Evolutionary conservation across 169 alveolate species (phyloP).

Genomic region (Neospora caninum): DNA sequence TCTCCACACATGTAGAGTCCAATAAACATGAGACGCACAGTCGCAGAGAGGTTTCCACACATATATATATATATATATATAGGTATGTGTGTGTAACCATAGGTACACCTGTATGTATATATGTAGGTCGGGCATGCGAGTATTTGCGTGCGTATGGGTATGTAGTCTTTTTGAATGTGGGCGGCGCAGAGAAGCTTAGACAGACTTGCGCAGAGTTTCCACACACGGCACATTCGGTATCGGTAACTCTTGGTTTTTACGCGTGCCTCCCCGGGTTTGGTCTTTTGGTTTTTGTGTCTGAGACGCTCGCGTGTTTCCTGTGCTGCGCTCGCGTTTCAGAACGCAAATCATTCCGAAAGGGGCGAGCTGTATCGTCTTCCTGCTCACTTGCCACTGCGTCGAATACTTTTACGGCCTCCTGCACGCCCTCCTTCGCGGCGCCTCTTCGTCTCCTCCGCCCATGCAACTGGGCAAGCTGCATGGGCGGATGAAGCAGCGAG

Average conservation of each 20-base stretch:
- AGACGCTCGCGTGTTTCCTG: no score
- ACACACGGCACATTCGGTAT: no score
- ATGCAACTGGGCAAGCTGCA: slow-evolving; percentile 66
- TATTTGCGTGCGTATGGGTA: neutral
- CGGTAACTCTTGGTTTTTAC: no score
- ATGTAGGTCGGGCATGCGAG: neutral
- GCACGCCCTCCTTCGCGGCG: neutral
- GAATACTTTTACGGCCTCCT: slow-evolving; percentile 65
- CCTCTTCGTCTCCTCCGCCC: neutral
- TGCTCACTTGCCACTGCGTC: slow-evolving; percentile 72
- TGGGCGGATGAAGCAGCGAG: slow-evolving; percentile 68
- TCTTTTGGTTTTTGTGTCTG: no score
- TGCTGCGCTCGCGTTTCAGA: neutral
- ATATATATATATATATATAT: no score
- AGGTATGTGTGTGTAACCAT: neutral
- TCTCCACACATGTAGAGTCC: neutral
- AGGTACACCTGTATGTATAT: neutral
- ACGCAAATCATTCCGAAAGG: neutral
- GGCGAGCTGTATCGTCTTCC: slow-evolving; percentile 67
- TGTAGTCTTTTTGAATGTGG: neutral
- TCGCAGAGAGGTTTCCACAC: neutral
- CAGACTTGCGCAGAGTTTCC: no score
- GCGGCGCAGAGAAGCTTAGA: no score
- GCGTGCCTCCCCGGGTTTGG: no score
- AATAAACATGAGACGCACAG: no score